phyloP scores from a whole-genome alignment of 1,139 yeast species.

The Taphrina pruni region DNA sequence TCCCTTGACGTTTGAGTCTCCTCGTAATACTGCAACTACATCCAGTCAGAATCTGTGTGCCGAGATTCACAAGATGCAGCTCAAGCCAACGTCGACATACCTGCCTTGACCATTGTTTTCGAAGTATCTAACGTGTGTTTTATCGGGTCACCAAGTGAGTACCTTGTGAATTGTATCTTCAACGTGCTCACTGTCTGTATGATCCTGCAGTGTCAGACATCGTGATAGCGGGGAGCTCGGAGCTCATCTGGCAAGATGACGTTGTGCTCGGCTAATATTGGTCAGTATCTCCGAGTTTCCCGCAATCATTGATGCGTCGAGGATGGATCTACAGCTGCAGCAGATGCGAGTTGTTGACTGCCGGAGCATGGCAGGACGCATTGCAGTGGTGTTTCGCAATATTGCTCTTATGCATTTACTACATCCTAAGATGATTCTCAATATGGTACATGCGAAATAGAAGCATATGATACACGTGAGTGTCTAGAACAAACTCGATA shows the following conservation, averaged over 20 bases:
- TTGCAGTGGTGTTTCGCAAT: too few species aligned
- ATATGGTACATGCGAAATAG: background rate
- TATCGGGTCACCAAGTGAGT: background rate
- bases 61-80: too few species aligned
- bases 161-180: slow-evolving; percentile 4
- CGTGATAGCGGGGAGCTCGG: slow-evolving; percentile 7
- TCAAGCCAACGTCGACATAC: background rate
- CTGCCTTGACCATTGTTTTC: slow-evolving; percentile 25
- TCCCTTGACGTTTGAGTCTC: slow-evolving; percentile 89
- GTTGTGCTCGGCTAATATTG: slow-evolving; percentile 1
- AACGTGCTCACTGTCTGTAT: background rate
- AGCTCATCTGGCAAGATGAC: slow-evolving; percentile 8
- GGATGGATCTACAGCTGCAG: too few species aligned
- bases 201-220: background rate
- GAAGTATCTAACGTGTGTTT: background rate
- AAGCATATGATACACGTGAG: background rate
- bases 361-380: too few species aligned
- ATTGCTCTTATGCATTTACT: background rate
- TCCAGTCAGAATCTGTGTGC: slow-evolving; percentile 41
- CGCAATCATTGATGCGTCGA: too few species aligned
- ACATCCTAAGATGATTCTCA: background rate
- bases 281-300: too few species aligned
- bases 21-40: slow-evolving; percentile 93
- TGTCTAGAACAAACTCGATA: too few species aligned
- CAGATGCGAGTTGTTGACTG: too few species aligned